phyloP scores from a whole-genome alignment of 108 stramenopile species.

The Pseudonitzschia pungens region DNA sequence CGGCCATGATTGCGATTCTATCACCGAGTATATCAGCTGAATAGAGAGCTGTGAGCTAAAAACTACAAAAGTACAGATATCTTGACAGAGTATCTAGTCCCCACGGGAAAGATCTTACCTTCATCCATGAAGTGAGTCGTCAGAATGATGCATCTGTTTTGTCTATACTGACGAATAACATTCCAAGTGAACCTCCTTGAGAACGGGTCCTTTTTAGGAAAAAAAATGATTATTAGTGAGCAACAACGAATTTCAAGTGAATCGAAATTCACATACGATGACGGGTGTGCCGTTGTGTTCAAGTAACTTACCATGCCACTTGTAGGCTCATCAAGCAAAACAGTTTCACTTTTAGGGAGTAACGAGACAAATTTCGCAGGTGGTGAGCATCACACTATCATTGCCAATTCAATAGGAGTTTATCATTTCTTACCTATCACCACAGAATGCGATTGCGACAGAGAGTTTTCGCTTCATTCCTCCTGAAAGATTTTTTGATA shows the following conservation, averaged over 20 bases:
- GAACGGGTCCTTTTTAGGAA: conserved; percentile 70
- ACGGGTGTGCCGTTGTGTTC: not conserved
- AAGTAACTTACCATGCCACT: conserved; percentile 30
- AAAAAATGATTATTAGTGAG: not conserved
- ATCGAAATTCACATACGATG: not conserved
- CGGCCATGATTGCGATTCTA: conserved; percentile 94
- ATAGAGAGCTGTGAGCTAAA: not conserved
- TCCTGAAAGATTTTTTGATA: conserved; percentile 77
- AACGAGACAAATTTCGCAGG: not conserved
- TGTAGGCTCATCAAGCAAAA: conserved; percentile 38
- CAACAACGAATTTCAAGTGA: not conserved
- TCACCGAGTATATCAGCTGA: conserved; percentile 90
- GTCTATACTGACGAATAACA: conserved; percentile 71
- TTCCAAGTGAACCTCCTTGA: conserved; percentile 86
- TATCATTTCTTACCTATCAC: conserved; percentile 36
- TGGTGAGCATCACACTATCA: not conserved
- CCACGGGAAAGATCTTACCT: not conserved
- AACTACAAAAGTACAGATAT: not conserved
- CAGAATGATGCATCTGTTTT: conserved; percentile 86
- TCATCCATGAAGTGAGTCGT: conserved; percentile 99
- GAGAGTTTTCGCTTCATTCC: conserved; percentile 89
- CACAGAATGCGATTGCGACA: conserved; percentile 90
- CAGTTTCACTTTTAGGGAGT: conserved; percentile 18
- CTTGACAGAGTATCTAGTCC: not conserved
- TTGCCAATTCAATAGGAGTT: not conserved